Evolutionary conservation across 495 filamentous ascomycete species (phyloP), one percentile per base, ranked within the genome.

Genomic region (Penicillium herquei): DNA sequence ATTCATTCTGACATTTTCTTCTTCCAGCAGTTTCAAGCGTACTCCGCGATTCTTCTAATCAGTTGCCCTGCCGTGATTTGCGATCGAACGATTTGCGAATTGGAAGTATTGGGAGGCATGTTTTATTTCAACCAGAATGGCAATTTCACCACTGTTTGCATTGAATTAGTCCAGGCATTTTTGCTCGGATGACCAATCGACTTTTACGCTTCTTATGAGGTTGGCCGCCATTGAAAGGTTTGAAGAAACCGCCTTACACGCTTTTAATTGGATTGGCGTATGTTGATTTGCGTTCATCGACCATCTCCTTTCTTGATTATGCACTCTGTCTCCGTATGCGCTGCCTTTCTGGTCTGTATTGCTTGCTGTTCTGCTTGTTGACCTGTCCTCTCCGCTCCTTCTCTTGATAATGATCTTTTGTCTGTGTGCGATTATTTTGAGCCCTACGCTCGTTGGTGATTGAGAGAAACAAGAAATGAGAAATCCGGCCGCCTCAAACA

Each of bases 401-500:
- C 6, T 1, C 9, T 31, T 30, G 12, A 31, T n/a, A 14, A 2
- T 33, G 11, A 14, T 32, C 17, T 61, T n/a, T 5, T 35, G 2
- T 39, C 7, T 10, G 10, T 44, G 11, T 3, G n/a, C 39, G 35
- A 48, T 43, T 40, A 52, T 49, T 26, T 34, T 10, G 45, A 48
- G 32, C 51, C n/a, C 8, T 52, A 46, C 8, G 44, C 48, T 47
- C 45, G 34, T 50, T 60, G 57, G 42, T 66, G 61, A 71, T 70
- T 58, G 54, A 58, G 54, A 58, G 55, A 62, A 64, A 65, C 64
- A 73, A 55, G 63, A 71, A 76, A 68, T 65, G 62, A 73, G 64
- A 72, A 67, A 73, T 67, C 67, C 58, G 76, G 76, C 76, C 76
- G 62, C 76, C 75, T 79, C 76, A 51, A 51, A 37, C 34, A 37